These are phyloP conservation scores for Oryza nivara DNA, from an alignment of 176 grass and related monocot species.

Conservation along the genomic window DNA sequence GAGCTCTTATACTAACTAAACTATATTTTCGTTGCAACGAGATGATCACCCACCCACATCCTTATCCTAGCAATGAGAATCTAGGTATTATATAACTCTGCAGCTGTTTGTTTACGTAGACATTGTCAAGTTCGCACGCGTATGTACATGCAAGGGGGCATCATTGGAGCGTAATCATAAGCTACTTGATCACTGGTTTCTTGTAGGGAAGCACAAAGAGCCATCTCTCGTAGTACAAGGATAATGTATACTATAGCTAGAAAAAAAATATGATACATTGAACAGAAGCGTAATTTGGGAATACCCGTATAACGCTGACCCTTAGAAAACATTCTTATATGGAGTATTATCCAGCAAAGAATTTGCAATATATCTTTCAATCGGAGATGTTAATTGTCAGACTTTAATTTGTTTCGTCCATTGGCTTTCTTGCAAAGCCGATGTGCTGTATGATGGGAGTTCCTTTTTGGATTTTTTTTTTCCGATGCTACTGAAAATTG, in stretches of 20 bases:
- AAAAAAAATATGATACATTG: constrained; percentile 5
- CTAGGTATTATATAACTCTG: constrained; percentile 33
- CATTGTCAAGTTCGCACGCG: constrained; percentile 24
- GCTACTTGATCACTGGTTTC: constrained; percentile 47
- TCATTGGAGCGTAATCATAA: constrained; percentile 41
- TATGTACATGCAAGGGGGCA: constrained; percentile 5
- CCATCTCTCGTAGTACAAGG: background rate
- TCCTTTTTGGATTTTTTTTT: too few relatives aligned
- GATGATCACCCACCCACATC: constrained; percentile 47
- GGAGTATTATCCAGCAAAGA: too few relatives aligned
- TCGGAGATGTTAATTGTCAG: too few relatives aligned
- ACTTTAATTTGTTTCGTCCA: too few relatives aligned
- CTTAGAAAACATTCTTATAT: background rate
- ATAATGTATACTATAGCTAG: constrained; percentile 6
- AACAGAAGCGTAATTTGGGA: background rate
- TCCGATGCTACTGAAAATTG: too few relatives aligned
- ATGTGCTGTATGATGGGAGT: too few relatives aligned
- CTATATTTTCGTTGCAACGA: background rate
- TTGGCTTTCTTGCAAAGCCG: too few relatives aligned
- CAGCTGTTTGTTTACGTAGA: constrained; percentile 22
- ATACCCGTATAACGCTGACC: background rate
- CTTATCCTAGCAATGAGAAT: constrained; percentile 56
- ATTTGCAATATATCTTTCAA: too few relatives aligned
- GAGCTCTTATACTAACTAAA: constrained; percentile 23
- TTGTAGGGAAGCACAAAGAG: constrained; percentile 41